These are phyloP conservation scores for Exidia glandulosa DNA, from an alignment of 768 basidiomycete genomes.

Conservation along the genomic window DNA sequence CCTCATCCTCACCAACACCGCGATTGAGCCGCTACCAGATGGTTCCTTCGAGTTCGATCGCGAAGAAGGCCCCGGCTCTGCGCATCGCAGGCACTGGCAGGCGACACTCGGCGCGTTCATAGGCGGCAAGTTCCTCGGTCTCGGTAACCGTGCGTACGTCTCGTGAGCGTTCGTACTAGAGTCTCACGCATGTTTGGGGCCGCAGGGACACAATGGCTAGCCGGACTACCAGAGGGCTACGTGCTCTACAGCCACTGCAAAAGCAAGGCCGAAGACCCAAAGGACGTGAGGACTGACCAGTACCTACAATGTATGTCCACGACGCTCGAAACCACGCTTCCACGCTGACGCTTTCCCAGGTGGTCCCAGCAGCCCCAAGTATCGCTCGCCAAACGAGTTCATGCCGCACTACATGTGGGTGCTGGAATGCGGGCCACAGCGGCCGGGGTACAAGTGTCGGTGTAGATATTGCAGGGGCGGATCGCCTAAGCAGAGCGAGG, in stretches of 20 bases:
- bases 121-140: not conserved
- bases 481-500: not conserved
- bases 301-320: not conserved
- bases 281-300: not conserved
- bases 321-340: not conserved
- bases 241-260: not conserved
- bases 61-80: not conserved
- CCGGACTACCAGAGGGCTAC: not conserved
- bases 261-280: not conserved
- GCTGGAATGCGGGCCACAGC: not conserved
- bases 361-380: not conserved
- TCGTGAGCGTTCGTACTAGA: not conserved
- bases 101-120: not conserved
- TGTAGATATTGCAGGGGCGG: not conserved
- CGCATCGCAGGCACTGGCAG: not conserved
- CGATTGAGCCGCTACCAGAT: not conserved
- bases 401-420: not conserved
- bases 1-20: not conserved
- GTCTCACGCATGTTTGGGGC: not conserved
- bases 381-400: not conserved
- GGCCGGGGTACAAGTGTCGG: not conserved
- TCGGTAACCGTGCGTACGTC: not conserved
- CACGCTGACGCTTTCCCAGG: not conserved
- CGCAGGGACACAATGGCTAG: not conserved
- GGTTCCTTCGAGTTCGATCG: not conserved